A percentile compares a stretch with the other conserved stretches of the same genome.
These are phyloP conservation scores for Thalassia testudinum DNA, from an alignment of 116 monocot species.

Conservation along the genomic window DNA sequence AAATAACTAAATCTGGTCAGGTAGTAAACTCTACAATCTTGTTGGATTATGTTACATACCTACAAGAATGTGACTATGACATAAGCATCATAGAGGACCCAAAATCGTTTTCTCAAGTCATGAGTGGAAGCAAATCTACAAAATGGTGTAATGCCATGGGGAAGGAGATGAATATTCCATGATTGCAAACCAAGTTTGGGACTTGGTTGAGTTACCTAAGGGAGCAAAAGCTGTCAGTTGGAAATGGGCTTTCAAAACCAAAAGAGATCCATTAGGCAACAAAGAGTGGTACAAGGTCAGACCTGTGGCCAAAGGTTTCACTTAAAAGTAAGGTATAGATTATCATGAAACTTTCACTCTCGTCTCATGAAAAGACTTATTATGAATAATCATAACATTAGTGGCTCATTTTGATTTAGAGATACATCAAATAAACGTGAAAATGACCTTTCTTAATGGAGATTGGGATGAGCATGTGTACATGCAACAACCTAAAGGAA, in stretches of 20 bases:
- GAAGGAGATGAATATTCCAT: constrained; percentile 1
- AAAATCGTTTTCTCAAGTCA: neutral
- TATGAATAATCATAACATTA: neutral
- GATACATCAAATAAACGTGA: constrained; percentile 9
- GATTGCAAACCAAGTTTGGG: neutral
- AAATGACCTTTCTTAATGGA: constrained; percentile 4
- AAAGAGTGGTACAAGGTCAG: neutral
- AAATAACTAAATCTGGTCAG: constrained; percentile 1
- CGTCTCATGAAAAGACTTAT: constrained; percentile 1
- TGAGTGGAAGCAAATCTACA: neutral
- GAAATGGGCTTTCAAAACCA: constrained; percentile 5
- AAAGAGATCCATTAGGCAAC: neutral
- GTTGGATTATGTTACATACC: neutral
- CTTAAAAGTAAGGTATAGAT: constrained; percentile 1
- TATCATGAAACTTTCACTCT: constrained; percentile 2
- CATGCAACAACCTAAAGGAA: constrained; percentile 4
- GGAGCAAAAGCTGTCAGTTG: neutral
- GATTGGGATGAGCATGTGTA: constrained; percentile 4
- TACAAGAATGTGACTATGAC: constrained; percentile 1
- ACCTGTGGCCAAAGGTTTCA: constrained; percentile 2
- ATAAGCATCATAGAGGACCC: neutral
- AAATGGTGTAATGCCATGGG: constrained; percentile 4
- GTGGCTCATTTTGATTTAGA: constrained; percentile 6
- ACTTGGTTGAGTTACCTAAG: neutral
- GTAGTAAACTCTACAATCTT: neutral